Evolutionary conservation across 768 basidiomycete species (phyloP), one percentile per base, ranked within the genome.

Genomic region (Lactifluus hygrophoroides): DNA sequence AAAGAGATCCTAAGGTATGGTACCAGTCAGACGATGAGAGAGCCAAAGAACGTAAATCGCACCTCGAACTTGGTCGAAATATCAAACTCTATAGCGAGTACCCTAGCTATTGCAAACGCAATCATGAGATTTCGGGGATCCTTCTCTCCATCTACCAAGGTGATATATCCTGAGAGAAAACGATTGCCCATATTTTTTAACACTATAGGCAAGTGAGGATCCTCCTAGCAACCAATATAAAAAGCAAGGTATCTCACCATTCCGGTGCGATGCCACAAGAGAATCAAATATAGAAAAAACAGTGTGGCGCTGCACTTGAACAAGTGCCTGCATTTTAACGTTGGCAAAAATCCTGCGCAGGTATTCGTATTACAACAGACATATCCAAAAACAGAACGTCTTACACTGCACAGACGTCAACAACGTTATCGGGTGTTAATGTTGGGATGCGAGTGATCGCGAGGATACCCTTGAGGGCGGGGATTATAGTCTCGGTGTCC

Each of bases 81-180:
- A 59, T 96, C 87, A 65, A 97, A 97, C 62, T 97, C 93, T 34
- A 92, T 81, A 6, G 94, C 70, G 37, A 98, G 78, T 8, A 92
- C 86, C n/a, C 84, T 80, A 55, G 83, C 86, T 57, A 98, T 89
- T 5, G 88, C 84, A 69, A 98, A 99, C 27, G 90, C 89, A 11
- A 95, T 66, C 63, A 96, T 76, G 8, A 99, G 76, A 72, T 98
- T 99, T 17, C 96, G 79, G 30, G 96, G 96, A 69, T 99, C 96
- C 67, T 98, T 98, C 73, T 99, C 96, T 16, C 94, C 94, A 56
- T 96, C 90, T 4, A 84, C 93, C n/a, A 98, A 72, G 49, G 69
- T 68, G 30, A 87, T 79, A 69, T 98, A 99, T 23, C 83, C 81
- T 7, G 75, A 72, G 23, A 97, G 60, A 69, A 98, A 97, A 8